Conservation (phyloP, 192 early-diverging fungal genomes). For the Paraglomus brasilianum region DNA sequence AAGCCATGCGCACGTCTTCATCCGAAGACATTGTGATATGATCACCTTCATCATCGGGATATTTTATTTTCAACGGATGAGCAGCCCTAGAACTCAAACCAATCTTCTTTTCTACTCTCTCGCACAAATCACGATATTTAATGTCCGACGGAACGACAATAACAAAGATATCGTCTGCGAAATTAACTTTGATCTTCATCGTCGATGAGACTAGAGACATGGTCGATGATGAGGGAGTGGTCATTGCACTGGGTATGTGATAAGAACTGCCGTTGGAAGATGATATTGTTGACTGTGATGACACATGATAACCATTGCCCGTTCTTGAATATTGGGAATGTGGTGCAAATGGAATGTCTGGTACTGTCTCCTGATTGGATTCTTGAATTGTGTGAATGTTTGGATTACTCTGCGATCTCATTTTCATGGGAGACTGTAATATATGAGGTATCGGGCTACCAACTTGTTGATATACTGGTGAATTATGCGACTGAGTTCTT, state of each 20-base stretch:
- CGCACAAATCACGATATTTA: constrained; percentile 72
- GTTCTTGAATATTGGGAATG: constrained; percentile 18
- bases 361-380: constrained; percentile 27
- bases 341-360: constrained; percentile 32
- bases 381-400: constrained; percentile 52
- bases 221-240: constrained; percentile 36
- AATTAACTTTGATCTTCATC: constrained; percentile 88
- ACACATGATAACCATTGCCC: constrained; percentile 19
- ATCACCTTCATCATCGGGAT: constrained; percentile 94
- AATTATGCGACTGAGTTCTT: constrained; percentile 35
- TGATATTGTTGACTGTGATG: constrained; percentile 31
- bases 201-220: constrained; percentile 44
- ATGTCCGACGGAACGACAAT: constrained; percentile 81
- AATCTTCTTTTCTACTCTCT: constrained; percentile 88
- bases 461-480: constrained; percentile 22
- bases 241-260: constrained; percentile 31
- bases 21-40: constrained; percentile 82
- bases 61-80: constrained; percentile 70
- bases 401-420: constrained; percentile 58
- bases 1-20: constrained; percentile 90
- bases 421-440: constrained; percentile 36
- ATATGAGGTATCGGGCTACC: constrained; percentile 6
- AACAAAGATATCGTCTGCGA: constrained; percentile 83
- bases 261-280: constrained; percentile 31
- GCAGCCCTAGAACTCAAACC: constrained; percentile 69